Conservation (phyloP, 1,139 yeast genomes). For the Nematodospora anomalae region DNA sequence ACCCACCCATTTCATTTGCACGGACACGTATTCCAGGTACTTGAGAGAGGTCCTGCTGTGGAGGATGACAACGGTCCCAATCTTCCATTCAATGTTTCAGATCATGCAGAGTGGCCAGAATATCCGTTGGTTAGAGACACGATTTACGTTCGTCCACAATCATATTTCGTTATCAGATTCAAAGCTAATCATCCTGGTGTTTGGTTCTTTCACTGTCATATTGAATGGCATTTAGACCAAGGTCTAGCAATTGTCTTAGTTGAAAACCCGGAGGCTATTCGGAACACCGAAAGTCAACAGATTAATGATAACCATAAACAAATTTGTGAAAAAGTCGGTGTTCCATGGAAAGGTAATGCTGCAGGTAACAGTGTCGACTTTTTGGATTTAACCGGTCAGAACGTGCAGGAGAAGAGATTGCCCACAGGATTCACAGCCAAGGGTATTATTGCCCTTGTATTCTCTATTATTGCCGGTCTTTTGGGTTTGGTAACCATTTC, state of each 20-base stretch:
- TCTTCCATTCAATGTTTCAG: conserved; percentile 45
- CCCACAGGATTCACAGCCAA: conserved; percentile 69
- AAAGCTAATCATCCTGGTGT: conserved; percentile 85
- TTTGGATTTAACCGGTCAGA: conserved; percentile 58
- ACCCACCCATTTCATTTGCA: conserved; percentile 90
- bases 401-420: conserved; percentile 55
- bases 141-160: conserved; percentile 61
- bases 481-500: conserved; percentile 58
- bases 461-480: conserved; percentile 56
- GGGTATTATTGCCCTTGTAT: conserved; percentile 62
- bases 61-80: conserved; percentile 47
- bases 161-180: conserved; percentile 65
- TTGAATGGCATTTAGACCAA: conserved; percentile 91
- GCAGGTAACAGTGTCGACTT: conserved; percentile 57
- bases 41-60: conserved; percentile 56
- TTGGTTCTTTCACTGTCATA: conserved; percentile 93
- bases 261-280: conserved; percentile 68
- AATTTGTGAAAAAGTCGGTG: conserved; percentile 46
- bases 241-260: conserved; percentile 73
- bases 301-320: conserved; percentile 46
- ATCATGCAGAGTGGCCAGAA: conserved; percentile 58
- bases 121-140: conserved; percentile 68
- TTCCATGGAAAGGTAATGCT: conserved; percentile 61
- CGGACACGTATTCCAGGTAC: conserved; percentile 78
- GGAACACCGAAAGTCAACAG: conserved; percentile 33